Evolutionary conservation across 2,329 filamentous ascomycete species (phyloP).

Genomic region (Talaromyces sp.): DNA sequence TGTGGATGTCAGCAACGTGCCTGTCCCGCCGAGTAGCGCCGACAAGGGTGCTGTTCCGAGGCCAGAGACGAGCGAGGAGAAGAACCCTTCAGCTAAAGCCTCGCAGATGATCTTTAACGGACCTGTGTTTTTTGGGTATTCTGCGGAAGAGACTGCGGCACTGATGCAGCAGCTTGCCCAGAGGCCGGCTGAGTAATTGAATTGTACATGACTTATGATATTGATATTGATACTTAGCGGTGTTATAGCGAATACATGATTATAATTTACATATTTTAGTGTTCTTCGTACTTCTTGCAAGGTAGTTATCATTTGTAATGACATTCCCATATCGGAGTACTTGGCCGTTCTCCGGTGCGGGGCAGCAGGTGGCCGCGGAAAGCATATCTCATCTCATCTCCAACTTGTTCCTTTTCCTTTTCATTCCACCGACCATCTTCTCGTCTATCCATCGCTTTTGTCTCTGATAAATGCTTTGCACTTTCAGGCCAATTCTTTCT

Average conservation of each 20-base stretch:
- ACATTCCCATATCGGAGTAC: neutral
- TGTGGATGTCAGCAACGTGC: neutral
- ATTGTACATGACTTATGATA: neutral
- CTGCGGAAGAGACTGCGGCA: constrained; percentile 72
- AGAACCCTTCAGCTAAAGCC: constrained; percentile 15
- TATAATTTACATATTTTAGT: neutral
- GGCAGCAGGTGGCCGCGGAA: neutral
- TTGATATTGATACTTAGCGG: neutral
- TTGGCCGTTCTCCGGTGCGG: constrained; percentile 1
- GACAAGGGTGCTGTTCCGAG: neutral
- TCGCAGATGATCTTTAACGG: constrained; percentile 85
- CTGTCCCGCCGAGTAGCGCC: neutral
- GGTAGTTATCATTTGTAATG: constrained; percentile 1
- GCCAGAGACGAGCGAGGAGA: neutral
- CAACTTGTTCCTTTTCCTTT: neutral
- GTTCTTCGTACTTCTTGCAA: neutral
- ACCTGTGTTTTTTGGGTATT: constrained; percentile 89
- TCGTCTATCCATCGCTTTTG: neutral
- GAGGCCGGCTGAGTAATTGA: neutral
- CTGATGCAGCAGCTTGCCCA: constrained; percentile 58
- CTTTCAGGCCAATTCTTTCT: neutral
- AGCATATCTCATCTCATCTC: neutral
- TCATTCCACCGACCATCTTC: neutral
- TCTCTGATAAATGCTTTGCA: neutral
- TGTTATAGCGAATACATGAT: neutral